Percentiles rank a stretch among this genome's conserved stretches.
These are phyloP conservation scores for Diaporthe velutina DNA, from an alignment of 2,329 filamentous ascomycete species.

Conservation along the genomic window DNA sequence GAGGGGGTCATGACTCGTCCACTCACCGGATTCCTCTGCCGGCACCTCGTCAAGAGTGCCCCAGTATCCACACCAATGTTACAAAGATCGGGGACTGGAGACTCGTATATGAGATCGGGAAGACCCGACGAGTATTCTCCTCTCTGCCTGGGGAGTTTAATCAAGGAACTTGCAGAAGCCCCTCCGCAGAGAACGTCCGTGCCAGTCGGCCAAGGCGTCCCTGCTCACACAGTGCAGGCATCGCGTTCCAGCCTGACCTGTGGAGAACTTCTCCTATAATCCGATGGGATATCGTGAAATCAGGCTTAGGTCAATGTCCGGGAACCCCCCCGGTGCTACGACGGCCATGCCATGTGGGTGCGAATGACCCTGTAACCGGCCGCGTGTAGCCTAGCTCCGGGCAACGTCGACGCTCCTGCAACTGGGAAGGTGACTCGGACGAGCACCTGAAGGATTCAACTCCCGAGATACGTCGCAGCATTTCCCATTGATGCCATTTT, in stretches of 20 bases:
- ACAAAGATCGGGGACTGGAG: conserved; percentile 2
- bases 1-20: conserved; percentile 14
- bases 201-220: not conserved
- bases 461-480: not conserved
- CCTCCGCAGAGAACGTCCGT: not conserved
- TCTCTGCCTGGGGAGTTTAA: not conserved
- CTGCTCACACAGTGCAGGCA: conserved; percentile 2
- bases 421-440: not conserved
- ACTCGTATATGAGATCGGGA: conserved; percentile 24
- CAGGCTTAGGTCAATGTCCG: not conserved
- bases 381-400: conserved; percentile 13
- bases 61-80: conserved; percentile 5
- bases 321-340: not conserved
- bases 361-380: not conserved
- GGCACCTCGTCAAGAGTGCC: not conserved
- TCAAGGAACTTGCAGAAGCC: not conserved
- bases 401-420: not conserved
- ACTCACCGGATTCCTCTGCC: not conserved
- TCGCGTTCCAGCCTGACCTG: not conserved
- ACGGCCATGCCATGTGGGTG: not conserved
- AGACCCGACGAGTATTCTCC: not conserved
- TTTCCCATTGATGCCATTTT: conserved; percentile 11
- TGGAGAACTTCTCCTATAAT: conserved; percentile 16
- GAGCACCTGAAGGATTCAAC: not conserved
- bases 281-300: conserved; percentile 3